A percentile compares a stretch with the other conserved stretches of the same genome.
Evolutionary conservation across 2,329 filamentous ascomycete genomes (phyloP).

Genomic region (Chaetomiaceae sp.): DNA sequence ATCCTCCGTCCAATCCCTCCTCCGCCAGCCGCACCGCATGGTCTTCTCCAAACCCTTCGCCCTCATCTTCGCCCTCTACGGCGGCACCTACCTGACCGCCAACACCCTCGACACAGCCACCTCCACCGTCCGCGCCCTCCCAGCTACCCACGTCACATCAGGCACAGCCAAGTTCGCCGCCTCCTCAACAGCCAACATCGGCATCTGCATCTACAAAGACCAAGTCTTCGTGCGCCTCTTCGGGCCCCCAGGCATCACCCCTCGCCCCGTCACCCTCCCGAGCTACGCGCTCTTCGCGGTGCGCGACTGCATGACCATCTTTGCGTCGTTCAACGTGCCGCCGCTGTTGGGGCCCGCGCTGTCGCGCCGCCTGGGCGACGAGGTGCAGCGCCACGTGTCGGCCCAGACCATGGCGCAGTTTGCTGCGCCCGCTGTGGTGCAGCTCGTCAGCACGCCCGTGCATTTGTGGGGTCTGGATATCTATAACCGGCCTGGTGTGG

Average conservation of each 20-base stretch:
- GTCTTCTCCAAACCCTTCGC: slow-evolving; percentile 62
- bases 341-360: slow-evolving; percentile 69
- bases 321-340: slow-evolving; percentile 87
- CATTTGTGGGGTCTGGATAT: slow-evolving; percentile 81
- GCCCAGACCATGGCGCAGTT: slow-evolving; percentile 72
- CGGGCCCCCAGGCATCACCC: slow-evolving; percentile 52
- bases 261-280: slow-evolving; percentile 58
- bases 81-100: slow-evolving; percentile 82
- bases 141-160: slow-evolving; percentile 61
- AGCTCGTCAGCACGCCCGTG: slow-evolving; percentile 75
- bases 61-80: slow-evolving; percentile 72
- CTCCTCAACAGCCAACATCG: slow-evolving; percentile 77
- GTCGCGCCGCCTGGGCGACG: slow-evolving; percentile 48
- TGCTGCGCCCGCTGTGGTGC: slow-evolving; percentile 69
- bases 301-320: slow-evolving; percentile 84
- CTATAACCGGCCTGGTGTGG: slow-evolving; percentile 64
- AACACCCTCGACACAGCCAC: slow-evolving; percentile 78
- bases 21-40: slow-evolving; percentile 56
- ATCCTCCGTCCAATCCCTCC: slow-evolving; percentile 50
- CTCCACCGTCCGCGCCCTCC: slow-evolving; percentile 55
- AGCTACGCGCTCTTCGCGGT: slow-evolving; percentile 75
- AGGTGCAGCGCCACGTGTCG: slow-evolving; percentile 45
- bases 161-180: slow-evolving; percentile 77
- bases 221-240: slow-evolving; percentile 79
- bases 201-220: slow-evolving; percentile 85